phyloP scores from a whole-genome alignment of 352 stramenopile species.

The Aphanomyces euteiches region DNA sequence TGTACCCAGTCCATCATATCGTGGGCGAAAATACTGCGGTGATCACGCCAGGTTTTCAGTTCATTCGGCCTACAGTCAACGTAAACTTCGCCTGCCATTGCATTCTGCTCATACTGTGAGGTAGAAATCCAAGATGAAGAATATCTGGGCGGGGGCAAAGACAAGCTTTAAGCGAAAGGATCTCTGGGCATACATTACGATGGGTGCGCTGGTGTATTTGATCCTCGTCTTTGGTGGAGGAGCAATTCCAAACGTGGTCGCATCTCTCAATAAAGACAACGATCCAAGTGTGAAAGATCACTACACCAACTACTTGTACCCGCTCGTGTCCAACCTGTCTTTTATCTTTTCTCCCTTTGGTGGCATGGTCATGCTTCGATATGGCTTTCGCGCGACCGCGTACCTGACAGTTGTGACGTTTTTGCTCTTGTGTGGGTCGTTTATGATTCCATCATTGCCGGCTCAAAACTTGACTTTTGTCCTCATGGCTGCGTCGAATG shows the following conservation, averaged over 20 bases:
- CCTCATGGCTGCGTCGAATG: constrained; percentile 1
- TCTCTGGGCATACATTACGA: constrained; percentile 12
- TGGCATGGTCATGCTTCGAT: constrained; percentile 15
- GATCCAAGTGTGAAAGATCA: constrained; percentile 22
- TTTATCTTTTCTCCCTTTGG: constrained; percentile 19
- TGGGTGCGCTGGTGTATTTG: constrained; percentile 9
- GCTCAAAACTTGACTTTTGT: constrained; percentile 2
- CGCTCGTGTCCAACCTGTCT: constrained; percentile 19
- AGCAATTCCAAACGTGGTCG: constrained; percentile 26
- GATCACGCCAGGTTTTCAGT: background rate
- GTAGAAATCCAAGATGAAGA: constrained; percentile 32
- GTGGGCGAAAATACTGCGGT: background rate
- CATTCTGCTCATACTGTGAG: background rate
- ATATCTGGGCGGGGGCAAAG: constrained; percentile 3
- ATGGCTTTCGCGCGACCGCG: constrained; percentile 1
- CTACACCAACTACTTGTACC: constrained; percentile 30
- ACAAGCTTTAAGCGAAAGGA: background rate
- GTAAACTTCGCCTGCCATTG: background rate
- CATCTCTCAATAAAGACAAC: background rate
- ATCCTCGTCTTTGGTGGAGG: constrained; percentile 21
- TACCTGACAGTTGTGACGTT: constrained; percentile 7
- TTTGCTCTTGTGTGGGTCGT: constrained; percentile 15
- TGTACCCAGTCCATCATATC: constrained; percentile 24
- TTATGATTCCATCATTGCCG: constrained; percentile 14
- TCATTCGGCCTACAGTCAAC: background rate